Evolutionary conservation across 1,284 basidiomycete genomes (phyloP), one percentile per base, ranked within the genome.

Genomic region (Spongispora temasekensis): DNA sequence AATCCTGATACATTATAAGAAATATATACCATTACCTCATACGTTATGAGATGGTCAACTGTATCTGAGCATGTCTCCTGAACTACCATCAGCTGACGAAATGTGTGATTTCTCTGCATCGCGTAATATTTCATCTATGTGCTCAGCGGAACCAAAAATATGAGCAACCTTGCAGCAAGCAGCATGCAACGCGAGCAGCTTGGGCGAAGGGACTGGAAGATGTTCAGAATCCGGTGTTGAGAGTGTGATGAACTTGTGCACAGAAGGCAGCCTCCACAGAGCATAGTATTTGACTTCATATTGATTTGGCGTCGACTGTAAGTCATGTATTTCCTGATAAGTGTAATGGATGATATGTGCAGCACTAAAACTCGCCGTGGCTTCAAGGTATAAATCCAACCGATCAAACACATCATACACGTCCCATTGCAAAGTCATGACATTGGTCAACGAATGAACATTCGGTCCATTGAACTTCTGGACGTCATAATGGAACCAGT

Each of bases 401-500:
- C 8, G 25, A 40, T 55, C 58, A 32, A 62, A 55, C 7, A 1
- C 2, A 0, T 56, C 50, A 10, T 37, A 25, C 15, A 61, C 32
- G 27, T 52, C 2, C 2, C 1, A 1, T 15, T 21, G 3, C 25
- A 64, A 1, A 34, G 62, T 32, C 2, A 64, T 13, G 30, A 64
- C 40, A 10, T 64, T 65, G 21, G 28, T 53, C 40, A 61, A 23
- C 10, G 57, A 59, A 51, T 61, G 63, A 55, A 61, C 40, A 2
- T 55, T 51, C 27, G 50, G 37, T 46, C 52, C 57, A 35, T 55
- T 44, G 40, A 59, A 17, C 5, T 27, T 37, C 12, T 27, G 13
- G 9, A 58, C 53, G 17, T 64, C 15, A 52, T 9, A 21, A 52
- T 10, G 15, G 51, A 52, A 32, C 51, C 12, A 30, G 21, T 17